These are phyloP conservation scores for Phytophthora rubi DNA, from an alignment of 352 stramenopile species.

Conservation along the genomic window DNA sequence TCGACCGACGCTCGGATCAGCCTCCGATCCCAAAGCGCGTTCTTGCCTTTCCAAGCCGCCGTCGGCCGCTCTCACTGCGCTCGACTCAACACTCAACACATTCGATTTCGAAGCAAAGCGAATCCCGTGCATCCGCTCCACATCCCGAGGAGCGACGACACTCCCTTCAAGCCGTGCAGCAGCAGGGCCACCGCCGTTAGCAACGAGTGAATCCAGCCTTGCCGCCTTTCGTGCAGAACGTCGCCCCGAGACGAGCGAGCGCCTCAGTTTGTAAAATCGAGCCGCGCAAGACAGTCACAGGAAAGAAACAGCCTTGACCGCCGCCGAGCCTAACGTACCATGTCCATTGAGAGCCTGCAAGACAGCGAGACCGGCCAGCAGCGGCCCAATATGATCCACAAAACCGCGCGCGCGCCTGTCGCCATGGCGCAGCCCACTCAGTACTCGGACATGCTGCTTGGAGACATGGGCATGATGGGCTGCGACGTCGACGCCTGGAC, in stretches of 20 bases:
- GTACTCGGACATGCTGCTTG: conserved; percentile 62
- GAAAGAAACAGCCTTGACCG: neutral
- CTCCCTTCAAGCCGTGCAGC: conserved; percentile 37
- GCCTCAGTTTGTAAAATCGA: conserved; percentile 43
- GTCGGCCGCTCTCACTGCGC: conserved; percentile 21
- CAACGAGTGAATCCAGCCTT: conserved; percentile 31
- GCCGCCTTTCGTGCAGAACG: neutral
- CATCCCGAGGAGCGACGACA: conserved; percentile 39
- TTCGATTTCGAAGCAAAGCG: conserved; percentile 37
- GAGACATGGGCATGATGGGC: conserved; percentile 74
- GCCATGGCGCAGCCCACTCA: conserved; percentile 35
- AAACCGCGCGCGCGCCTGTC: conserved; percentile 13
- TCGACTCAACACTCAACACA: conserved; percentile 8
- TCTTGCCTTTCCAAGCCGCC: conserved; percentile 23
- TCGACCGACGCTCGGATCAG: conserved; percentile 8
- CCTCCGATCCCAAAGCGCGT: conserved; percentile 20
- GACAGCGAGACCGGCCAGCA: conserved; percentile 26
- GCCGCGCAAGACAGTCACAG: conserved; percentile 17
- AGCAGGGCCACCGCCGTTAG: conserved; percentile 23
- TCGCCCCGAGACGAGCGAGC: conserved; percentile 22
- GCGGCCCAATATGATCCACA: conserved; percentile 15
- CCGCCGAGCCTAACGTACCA: conserved; percentile 6
- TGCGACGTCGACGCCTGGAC: conserved; percentile 65
- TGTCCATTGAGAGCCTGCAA: conserved; percentile 57
- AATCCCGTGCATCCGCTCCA: conserved; percentile 37